A percentile compares a stretch with the other conserved stretches of the same genome.
These are phyloP conservation scores for Ocimum tenuiflorum DNA, from an alignment of 257 asterid species.

Conservation along the genomic window DNA sequence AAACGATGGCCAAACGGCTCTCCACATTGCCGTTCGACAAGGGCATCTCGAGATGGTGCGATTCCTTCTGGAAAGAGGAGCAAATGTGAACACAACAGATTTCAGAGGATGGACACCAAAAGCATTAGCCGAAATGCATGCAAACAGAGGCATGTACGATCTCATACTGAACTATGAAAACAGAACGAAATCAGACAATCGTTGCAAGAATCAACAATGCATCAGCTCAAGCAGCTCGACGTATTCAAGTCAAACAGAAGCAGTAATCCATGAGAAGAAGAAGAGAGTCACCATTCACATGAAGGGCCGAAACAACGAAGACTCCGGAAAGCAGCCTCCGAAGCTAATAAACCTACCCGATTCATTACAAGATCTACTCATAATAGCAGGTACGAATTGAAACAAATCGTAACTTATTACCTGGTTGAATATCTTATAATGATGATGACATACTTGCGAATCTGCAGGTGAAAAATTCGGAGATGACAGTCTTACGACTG, in stretches of 20 bases:
- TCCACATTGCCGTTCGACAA: constrained; percentile 36
- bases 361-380: constrained; percentile 57
- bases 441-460: constrained; percentile 25
- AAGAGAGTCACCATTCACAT: constrained; percentile 75
- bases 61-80: constrained; percentile 44
- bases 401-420: background rate
- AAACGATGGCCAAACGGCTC: constrained; percentile 41
- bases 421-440: constrained; percentile 19
- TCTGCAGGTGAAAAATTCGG: constrained; percentile 78
- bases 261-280: constrained; percentile 24
- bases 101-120: constrained; percentile 39
- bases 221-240: constrained; percentile 28
- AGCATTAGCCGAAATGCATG: constrained; percentile 34
- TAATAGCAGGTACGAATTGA: constrained; percentile 48
- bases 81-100: constrained; percentile 34
- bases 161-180: constrained; percentile 30
- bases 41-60: constrained; percentile 44
- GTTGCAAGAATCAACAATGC: constrained; percentile 10
- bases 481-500: constrained; percentile 34
- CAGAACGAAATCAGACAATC: constrained; percentile 19
- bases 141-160: constrained; percentile 36
- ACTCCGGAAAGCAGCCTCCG: constrained; percentile 27
- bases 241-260: constrained; percentile 23
- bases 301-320: constrained; percentile 26
- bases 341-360: constrained; percentile 67